phyloP scores from a whole-genome alignment of 345 rosid species.

The Nasturtium officinale region DNA sequence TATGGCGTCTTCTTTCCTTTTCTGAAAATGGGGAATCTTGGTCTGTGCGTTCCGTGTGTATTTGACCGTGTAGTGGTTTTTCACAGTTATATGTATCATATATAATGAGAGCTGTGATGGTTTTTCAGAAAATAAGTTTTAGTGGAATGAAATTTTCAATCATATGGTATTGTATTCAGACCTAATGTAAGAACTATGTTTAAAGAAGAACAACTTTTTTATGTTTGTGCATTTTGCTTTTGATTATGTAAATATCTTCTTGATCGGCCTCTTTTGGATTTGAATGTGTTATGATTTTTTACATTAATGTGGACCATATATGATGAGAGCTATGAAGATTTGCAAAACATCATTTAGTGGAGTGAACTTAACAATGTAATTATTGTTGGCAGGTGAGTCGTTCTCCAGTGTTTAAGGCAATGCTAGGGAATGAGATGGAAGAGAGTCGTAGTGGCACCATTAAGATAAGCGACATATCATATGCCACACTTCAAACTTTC shows the following conservation, averaged over 20 bases:
- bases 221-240: no score
- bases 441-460: constrained; percentile 87
- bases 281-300: no score
- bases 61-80: neutral
- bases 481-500: constrained; percentile 66
- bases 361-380: neutral
- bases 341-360: neutral
- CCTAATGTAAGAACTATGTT: no score
- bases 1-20: no score
- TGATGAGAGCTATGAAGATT: neutral
- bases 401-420: constrained; percentile 85
- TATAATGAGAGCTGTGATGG: neutral
- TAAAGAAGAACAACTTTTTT: no score
- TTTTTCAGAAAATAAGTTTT: no score
- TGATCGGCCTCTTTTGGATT: no score
- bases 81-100: neutral
- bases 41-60: neutral
- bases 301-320: no score
- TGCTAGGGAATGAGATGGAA: constrained; percentile 87
- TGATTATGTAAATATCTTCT: no score
- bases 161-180: no score
- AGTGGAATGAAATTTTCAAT: no score
- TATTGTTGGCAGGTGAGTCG: constrained; percentile 57
- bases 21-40: neutral
- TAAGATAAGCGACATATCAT: constrained; percentile 69